A percentile compares a stretch with the other conserved stretches of the same genome.
phyloP scores from a whole-genome alignment of 108 stramenopile species.

The Hondaea fermentalgiana region DNA sequence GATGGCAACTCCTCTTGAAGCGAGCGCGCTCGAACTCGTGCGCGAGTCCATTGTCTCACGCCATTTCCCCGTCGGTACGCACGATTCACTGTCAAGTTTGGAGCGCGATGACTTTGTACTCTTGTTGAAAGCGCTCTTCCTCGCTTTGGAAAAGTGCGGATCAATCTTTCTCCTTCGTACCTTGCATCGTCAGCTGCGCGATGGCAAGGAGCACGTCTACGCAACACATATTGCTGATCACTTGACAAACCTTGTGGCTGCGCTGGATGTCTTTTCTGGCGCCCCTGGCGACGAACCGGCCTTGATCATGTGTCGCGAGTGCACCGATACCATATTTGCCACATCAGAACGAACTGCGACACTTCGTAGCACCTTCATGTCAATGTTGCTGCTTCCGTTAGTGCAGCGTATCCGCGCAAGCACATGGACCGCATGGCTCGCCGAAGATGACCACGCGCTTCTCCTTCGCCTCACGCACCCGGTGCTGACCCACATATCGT shows the following conservation, averaged over 20 bases:
- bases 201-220: background rate
- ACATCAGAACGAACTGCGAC: background rate
- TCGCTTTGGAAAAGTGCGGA: background rate
- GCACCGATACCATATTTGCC: background rate
- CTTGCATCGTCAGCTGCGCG: background rate
- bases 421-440: background rate
- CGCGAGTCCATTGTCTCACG: background rate
- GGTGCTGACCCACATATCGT: background rate
- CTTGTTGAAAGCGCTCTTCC: background rate
- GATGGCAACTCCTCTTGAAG: background rate
- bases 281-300: background rate
- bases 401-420: background rate
- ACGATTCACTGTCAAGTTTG: background rate
- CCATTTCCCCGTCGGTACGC: background rate
- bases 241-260: background rate
- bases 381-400: background rate
- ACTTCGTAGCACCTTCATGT: background rate
- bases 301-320: background rate
- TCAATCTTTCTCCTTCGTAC: background rate
- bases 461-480: background rate
- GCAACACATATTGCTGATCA: background rate
- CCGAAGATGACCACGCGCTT: background rate
- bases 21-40: background rate
- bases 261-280: background rate
- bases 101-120: background rate